A percentile compares a stretch with the other conserved stretches of the same genome.
Evolutionary conservation across 2,329 filamentous ascomycete genomes (phyloP).

Genomic region (Cladophialophora yegresii): DNA sequence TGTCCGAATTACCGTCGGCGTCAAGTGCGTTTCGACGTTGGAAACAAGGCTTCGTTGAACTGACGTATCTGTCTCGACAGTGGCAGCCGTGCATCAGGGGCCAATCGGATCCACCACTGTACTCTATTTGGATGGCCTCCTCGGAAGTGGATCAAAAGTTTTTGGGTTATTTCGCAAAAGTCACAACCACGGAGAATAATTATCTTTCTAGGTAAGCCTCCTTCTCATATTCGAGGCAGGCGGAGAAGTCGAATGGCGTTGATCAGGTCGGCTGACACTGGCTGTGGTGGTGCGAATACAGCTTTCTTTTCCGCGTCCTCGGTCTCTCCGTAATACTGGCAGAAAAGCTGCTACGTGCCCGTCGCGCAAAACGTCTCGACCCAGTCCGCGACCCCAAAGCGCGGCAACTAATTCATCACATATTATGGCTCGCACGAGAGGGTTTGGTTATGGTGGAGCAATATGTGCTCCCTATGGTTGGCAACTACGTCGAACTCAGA

Average conservation of each 20-base stretch:
- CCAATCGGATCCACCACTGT: slow-evolving; percentile 38
- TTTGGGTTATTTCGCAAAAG: slow-evolving; percentile 81
- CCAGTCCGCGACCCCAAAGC: slow-evolving; percentile 74
- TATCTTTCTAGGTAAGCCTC: slow-evolving; percentile 64
- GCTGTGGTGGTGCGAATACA: slow-evolving; percentile 23
- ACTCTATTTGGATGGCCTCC: slow-evolving; percentile 74
- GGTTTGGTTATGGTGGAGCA: slow-evolving; percentile 82
- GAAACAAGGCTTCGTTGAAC: slow-evolving; percentile 34
- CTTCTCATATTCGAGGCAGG: neutral
- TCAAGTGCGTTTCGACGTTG: slow-evolving; percentile 19
- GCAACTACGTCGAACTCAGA: slow-evolving; percentile 76
- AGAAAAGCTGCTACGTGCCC: slow-evolving; percentile 76
- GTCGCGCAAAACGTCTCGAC: slow-evolving; percentile 80
- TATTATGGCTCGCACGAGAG: slow-evolving; percentile 93
- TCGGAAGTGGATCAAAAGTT: slow-evolving; percentile 98
- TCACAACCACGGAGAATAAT: slow-evolving; percentile 74
- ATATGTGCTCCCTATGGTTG: slow-evolving; percentile 82
- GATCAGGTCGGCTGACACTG: neutral
- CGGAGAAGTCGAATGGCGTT: neutral
- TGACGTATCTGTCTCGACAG: slow-evolving; percentile 40
- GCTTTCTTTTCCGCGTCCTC: slow-evolving; percentile 83
- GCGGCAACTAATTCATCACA: slow-evolving; percentile 76
- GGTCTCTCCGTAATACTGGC: slow-evolving; percentile 88
- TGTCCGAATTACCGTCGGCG: slow-evolving; percentile 3
- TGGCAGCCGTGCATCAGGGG: slow-evolving; percentile 34